Conservation (phyloP, 148 eudicot species). For the Rhododendron kiyosumense region DNA sequence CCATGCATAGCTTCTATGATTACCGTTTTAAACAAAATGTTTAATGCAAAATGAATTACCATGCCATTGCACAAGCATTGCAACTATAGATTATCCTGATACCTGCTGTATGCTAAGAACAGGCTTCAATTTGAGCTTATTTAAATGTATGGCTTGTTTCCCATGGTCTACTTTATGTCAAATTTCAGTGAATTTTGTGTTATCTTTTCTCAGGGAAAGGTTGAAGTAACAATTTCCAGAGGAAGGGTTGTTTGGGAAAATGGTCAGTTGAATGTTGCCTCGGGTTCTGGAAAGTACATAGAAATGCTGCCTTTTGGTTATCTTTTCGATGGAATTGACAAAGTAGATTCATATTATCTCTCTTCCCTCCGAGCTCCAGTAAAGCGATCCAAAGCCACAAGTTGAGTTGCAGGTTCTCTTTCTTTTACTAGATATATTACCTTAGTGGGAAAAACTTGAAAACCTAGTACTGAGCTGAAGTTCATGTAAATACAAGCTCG, state of each 20-base stretch:
- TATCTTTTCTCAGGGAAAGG: slow-evolving; percentile 59
- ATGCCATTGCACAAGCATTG: background rate
- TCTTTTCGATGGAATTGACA: slow-evolving; percentile 75
- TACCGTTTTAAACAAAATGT: background rate
- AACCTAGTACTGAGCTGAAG: background rate
- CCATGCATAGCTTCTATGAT: background rate
- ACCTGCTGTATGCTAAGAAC: background rate
- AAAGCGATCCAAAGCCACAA: slow-evolving; percentile 38
- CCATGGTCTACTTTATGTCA: background rate
- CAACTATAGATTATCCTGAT: background rate
- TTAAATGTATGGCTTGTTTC: background rate
- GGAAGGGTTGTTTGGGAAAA: slow-evolving; percentile 88
- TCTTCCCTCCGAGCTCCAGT: slow-evolving; percentile 87
- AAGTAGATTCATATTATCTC: slow-evolving; percentile 57
- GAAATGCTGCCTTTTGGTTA: slow-evolving; percentile 76
- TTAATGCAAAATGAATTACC: background rate
- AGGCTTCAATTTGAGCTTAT: background rate
- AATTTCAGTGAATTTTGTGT: background rate
- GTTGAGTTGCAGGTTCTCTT: slow-evolving; percentile 15
- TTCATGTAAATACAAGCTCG: background rate
- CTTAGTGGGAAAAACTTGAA: background rate
- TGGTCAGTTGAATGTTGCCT: slow-evolving; percentile 53
- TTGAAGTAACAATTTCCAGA: slow-evolving; percentile 93
- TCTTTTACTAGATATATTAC: background rate
- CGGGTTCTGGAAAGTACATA: slow-evolving; percentile 82